Conservation (phyloP, 495 filamentous ascomycete genomes). For the Xylaria scruposa region DNA sequence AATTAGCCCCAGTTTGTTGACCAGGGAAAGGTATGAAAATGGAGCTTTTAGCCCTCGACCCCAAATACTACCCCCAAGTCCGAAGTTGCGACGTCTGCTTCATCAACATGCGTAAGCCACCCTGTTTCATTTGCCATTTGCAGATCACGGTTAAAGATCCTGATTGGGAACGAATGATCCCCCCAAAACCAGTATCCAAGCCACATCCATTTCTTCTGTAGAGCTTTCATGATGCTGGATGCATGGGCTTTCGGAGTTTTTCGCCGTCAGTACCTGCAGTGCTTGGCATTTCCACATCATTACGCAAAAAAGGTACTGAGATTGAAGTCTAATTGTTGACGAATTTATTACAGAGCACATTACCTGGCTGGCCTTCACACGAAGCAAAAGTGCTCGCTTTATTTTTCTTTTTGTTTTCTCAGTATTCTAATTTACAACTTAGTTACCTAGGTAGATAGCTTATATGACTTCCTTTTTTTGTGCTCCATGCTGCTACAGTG, state of each 20-base stretch:
- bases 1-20: neutral
- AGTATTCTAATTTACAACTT: too few species aligned
- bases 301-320: neutral
- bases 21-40: neutral
- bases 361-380: too few species aligned
- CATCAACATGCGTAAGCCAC: slow-evolving; percentile 1
- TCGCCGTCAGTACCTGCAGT: neutral
- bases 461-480: too few species aligned
- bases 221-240: neutral
- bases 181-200: too few species aligned
- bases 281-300: slow-evolving; percentile 5
- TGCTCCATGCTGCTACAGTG: too few species aligned
- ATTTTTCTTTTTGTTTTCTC: too few species aligned
- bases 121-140: slow-evolving; percentile 18
- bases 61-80: neutral
- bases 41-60: too few species aligned
- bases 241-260: neutral
- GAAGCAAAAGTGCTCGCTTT: too few species aligned
- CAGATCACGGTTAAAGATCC: neutral
- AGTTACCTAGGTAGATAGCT: too few species aligned
- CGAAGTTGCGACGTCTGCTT: neutral
- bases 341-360: too few species aligned
- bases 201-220: neutral
- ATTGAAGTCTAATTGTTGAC: too few species aligned
- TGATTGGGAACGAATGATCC: neutral